phyloP scores from a whole-genome alignment of 1,284 basidiomycete species.

The Sphagnurus paluster region DNA sequence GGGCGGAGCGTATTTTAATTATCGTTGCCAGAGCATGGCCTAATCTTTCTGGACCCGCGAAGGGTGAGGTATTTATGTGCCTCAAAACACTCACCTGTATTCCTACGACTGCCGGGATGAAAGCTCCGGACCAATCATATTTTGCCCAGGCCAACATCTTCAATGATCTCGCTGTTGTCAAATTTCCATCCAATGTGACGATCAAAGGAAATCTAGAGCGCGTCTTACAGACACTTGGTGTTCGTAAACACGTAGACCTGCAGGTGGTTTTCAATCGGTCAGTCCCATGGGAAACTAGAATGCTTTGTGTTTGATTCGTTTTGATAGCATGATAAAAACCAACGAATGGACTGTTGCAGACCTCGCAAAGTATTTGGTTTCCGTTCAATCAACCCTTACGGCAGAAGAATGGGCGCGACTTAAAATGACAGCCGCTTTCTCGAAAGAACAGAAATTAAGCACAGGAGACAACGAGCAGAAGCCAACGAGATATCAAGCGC shows the following conservation, averaged over 20 bases:
- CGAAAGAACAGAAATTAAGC: conserved; percentile 51
- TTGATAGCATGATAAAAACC: conserved; percentile 78
- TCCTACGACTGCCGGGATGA: conserved; percentile 83
- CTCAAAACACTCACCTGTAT: conserved; percentile 76
- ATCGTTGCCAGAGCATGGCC: conserved; percentile 80
- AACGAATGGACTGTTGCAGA: conserved; percentile 81
- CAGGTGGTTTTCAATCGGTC: conserved; percentile 86
- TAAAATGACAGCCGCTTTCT: conserved; percentile 81
- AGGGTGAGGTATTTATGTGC: conserved; percentile 55
- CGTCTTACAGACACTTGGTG: conserved; percentile 77
- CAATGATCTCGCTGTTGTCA: conserved; percentile 83
- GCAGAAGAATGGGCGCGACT: conserved; percentile 73
- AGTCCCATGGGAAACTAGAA: conserved; percentile 16
- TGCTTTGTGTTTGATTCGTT: conserved; percentile 10
- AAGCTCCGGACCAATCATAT: conserved; percentile 78
- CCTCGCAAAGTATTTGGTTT: conserved; percentile 88
- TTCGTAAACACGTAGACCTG: conserved; percentile 89
- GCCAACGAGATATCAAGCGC: conserved; percentile 56
- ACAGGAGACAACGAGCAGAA: conserved; percentile 31
- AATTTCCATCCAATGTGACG: conserved; percentile 62
- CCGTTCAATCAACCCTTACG: conserved; percentile 73
- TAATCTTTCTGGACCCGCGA: conserved; percentile 59
- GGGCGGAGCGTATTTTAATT: conserved; percentile 82
- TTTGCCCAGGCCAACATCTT: conserved; percentile 90
- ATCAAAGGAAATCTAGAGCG: conserved; percentile 82